Conservation (phyloP, 257 asterid genomes). For the Solanum stenotomum region DNA sequence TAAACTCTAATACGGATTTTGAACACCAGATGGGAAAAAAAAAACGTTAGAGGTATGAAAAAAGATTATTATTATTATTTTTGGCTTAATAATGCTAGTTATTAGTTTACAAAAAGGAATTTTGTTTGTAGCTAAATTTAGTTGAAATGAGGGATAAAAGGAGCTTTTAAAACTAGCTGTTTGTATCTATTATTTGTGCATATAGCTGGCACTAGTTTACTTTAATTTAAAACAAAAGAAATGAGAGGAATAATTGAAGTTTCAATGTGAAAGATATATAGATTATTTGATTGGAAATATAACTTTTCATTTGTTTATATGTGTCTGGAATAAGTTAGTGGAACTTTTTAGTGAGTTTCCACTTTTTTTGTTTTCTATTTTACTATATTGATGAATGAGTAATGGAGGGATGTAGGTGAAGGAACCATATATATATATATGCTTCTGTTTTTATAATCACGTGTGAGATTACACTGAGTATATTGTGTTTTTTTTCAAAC, state of each 20-base stretch:
- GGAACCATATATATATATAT: background rate
- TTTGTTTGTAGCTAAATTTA: constrained; percentile 38
- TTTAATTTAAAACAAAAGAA: constrained; percentile 21
- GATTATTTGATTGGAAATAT: constrained; percentile 48
- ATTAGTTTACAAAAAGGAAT: constrained; percentile 7
- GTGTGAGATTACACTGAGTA: background rate
- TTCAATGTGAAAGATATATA: constrained; percentile 33
- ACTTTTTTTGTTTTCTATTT: background rate
- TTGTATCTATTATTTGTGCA: constrained; percentile 9
- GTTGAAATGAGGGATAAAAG: constrained; percentile 24
- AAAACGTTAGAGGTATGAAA: background rate
- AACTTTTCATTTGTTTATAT: constrained; percentile 52
- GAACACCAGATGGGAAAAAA: background rate
- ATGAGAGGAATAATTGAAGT: constrained; percentile 43
- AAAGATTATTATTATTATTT: background rate
- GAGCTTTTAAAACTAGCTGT: constrained; percentile 34
- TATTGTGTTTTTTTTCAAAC: constrained; percentile 7
- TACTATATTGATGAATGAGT: background rate
- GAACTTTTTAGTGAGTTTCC: constrained; percentile 31
- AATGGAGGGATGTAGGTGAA: constrained; percentile 7
- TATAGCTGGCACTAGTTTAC: constrained; percentile 37
- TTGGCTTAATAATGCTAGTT: background rate
- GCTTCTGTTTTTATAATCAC: constrained; percentile 1
- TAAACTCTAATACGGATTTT: background rate
- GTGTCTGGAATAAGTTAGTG: constrained; percentile 70